Percentiles rank a stretch among this genome's conserved stretches.
Evolutionary conservation across 305 asterid species (phyloP).

Genomic region (Solanum hybrid): DNA sequence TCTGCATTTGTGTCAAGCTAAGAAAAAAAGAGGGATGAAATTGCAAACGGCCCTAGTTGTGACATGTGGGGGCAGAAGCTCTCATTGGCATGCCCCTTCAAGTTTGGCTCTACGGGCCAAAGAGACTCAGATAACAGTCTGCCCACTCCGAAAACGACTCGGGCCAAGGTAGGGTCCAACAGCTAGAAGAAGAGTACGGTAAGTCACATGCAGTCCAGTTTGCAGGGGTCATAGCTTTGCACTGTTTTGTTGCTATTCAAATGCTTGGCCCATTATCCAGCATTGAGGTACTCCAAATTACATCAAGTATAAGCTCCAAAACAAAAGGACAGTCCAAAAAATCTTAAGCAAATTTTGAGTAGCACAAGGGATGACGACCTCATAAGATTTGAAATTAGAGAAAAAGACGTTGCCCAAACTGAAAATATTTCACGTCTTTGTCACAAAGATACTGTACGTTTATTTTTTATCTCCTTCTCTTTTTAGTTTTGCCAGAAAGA

Average conservation of each 20-base stretch:
- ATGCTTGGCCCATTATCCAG: background rate
- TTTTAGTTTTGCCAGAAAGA: background rate
- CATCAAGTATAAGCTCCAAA: background rate
- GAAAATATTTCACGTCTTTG: background rate
- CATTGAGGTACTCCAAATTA: background rate
- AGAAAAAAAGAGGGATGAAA: background rate
- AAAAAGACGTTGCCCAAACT: background rate
- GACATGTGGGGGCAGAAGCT: background rate
- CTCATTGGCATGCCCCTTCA: background rate
- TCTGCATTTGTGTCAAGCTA: background rate
- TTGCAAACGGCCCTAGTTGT: background rate
- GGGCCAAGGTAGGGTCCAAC: background rate
- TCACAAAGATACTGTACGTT: background rate
- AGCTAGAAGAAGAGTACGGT: background rate
- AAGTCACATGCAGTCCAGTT: background rate
- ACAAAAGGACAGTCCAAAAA: background rate
- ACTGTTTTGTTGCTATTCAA: background rate
- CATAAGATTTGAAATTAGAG: background rate
- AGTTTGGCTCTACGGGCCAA: background rate
- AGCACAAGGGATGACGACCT: background rate
- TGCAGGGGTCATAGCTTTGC: background rate
- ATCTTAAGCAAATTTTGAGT: background rate
- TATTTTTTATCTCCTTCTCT: background rate
- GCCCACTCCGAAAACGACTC: background rate
- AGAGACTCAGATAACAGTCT: background rate